Conservation (phyloP, 2,329 filamentous ascomycete genomes). For the Colletotrichum spinosum region DNA sequence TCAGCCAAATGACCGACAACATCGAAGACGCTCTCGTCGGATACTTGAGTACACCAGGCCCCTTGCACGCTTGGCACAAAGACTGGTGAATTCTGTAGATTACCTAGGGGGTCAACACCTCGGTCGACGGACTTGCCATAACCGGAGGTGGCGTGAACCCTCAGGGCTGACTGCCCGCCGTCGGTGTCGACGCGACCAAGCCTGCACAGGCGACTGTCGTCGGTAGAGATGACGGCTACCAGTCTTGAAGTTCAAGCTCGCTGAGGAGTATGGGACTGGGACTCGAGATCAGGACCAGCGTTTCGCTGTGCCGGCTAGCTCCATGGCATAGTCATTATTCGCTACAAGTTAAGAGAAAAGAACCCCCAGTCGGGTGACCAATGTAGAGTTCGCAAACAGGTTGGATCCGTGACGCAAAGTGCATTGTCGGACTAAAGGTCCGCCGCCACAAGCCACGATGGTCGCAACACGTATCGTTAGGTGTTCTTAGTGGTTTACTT, state of each 20-base stretch:
- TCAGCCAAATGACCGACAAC: constrained; percentile 61
- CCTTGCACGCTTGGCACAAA: accelerated
- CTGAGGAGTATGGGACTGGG: not conserved
- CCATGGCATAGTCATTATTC: too few relatives aligned
- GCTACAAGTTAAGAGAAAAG: too few relatives aligned
- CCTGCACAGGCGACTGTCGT: constrained; percentile 14
- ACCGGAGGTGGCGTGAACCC: constrained; percentile 15
- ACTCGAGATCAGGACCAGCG: not conserved
- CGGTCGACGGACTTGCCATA: constrained; percentile 8
- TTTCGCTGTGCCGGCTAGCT: too few relatives aligned
- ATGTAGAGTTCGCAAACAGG: too few relatives aligned
- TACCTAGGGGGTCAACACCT: constrained; percentile 52
- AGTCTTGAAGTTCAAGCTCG: not conserved
- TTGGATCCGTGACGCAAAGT: too few relatives aligned
- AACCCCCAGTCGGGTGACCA: too few relatives aligned
- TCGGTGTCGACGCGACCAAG: constrained; percentile 14
- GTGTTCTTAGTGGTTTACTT: too few relatives aligned
- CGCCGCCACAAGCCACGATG: too few relatives aligned
- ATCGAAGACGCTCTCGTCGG: constrained; percentile 57
- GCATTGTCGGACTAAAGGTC: too few relatives aligned
- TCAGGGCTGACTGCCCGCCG: constrained; percentile 13
- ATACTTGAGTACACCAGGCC: constrained; percentile 44
- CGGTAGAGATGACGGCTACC: constrained; percentile 15
- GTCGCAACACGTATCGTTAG: too few relatives aligned
- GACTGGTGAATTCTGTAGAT: constrained; percentile 40